Base-by-base conservation (phyloP, 1,139 yeast species). In the Yarrowia galli region DNA sequence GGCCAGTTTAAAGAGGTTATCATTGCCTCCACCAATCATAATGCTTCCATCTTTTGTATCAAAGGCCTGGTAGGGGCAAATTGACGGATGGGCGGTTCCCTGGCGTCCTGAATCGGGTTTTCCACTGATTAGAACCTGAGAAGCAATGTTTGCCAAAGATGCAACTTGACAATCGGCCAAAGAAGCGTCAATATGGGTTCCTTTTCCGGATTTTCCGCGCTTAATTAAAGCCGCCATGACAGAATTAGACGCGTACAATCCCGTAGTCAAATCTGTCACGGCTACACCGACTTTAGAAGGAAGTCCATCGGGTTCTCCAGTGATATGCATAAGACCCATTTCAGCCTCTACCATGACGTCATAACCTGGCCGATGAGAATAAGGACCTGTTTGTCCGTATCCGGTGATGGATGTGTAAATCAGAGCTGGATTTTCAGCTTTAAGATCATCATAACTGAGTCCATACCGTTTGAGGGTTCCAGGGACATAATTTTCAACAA, bases 301-400 rank as follows among this genome's bases (percentile, higher is more conserved):
- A n/a, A 75, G 76, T 25, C 83, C 79, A 46, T 75, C 76, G 3
- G 80, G 77, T 49, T 79, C 77, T 18, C 83, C 83, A 1, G 83
- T 80, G 69, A 80, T 80, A 71, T 80, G 83, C 83, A 80, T 80
- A 68, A 80, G 74, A 6, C 83, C 83, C 71, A 79, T 77, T 70
- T 80, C 83, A 12, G 83, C 83, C 69, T 80, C 83, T 7, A 81
- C 83, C 83, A 80, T 80, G 61, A 80, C 82, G 68, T 80, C 82
- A 72, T 80, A 80, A 28, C 82, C 82, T 2, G 82, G 81, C 20
- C 82, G 74, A 38, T 72, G 69, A 15, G 76, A 70, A 69, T 73
- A 77, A 10, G 81, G 81, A 0, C 81, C 81, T 0, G 78, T 74
- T 67, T 78, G 81, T 43, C 81, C 81, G 70, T 79, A 79, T 1